phyloP scores from a whole-genome alignment of 1,139 yeast species.

The Nematodospora anomalae region DNA sequence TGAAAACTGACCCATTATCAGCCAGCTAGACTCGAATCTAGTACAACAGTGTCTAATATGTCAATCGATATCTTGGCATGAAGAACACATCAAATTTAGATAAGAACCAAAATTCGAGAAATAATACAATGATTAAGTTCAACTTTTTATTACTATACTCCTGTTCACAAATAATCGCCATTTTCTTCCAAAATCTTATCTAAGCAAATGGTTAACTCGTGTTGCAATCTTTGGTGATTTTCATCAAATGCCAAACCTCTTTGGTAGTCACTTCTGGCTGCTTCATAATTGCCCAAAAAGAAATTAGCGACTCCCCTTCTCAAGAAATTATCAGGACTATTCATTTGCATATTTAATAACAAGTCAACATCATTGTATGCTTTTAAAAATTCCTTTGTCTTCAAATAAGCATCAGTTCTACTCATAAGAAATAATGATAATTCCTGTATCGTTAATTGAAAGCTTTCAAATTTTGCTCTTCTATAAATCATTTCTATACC shows the following conservation, averaged over 20 bases:
- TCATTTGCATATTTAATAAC: conserved; percentile 60
- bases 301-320: conserved; percentile 77
- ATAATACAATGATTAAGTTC: no score
- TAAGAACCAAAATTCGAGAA: no score
- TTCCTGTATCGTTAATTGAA: conserved; percentile 79
- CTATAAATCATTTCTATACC: conserved; percentile 82
- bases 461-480: conserved; percentile 84
- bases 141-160: no score
- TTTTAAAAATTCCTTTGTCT: conserved; percentile 60
- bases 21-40: no score
- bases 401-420: conserved; percentile 79
- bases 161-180: conserved; percentile 47
- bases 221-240: conserved; percentile 43
- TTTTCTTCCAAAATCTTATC: conserved; percentile 52
- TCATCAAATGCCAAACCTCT: conserved; percentile 73
- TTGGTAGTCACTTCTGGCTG: conserved; percentile 74
- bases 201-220: conserved; percentile 46
- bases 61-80: no score
- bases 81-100: no score
- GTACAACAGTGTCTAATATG: no score
- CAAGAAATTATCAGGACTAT: conserved; percentile 75
- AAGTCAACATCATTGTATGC: conserved; percentile 85
- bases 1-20: no score
- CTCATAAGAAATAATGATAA: conserved; percentile 69
- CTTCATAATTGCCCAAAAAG: conserved; percentile 67